phyloP scores from a whole-genome alignment of 2,329 filamentous ascomycete genomes.

The Neofusicoccum sp. region DNA sequence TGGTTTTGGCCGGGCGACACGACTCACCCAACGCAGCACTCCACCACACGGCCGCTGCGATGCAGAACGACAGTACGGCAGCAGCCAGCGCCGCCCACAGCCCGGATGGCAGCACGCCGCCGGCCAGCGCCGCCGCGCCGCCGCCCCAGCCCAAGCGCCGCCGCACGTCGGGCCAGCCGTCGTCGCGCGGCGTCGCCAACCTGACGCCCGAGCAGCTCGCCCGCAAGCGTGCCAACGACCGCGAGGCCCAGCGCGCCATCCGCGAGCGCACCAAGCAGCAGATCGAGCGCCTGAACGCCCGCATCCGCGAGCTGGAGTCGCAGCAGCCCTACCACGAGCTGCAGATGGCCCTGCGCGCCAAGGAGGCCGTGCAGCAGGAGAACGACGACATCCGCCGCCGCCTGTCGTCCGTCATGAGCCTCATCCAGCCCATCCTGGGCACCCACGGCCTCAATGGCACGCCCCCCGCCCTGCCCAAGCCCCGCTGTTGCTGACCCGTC shows the following conservation, averaged over 20 bases:
- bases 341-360: conserved; percentile 70
- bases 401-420: conserved; percentile 63
- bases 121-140: background rate
- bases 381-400: conserved; percentile 74
- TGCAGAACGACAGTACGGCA: too few species aligned
- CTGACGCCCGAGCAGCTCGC: conserved; percentile 85
- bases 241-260: conserved; percentile 82
- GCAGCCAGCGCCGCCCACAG: conserved; percentile 8
- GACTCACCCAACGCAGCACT: too few species aligned
- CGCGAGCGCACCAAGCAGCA: conserved; percentile 77
- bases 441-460: conserved; percentile 44
- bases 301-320: conserved; percentile 72
- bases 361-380: conserved; percentile 74
- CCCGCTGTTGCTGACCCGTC: background rate
- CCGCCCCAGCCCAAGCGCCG: conserved; percentile 30
- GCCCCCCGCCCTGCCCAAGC: conserved; percentile 6
- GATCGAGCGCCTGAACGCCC: conserved; percentile 70
- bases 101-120: background rate
- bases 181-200: conserved; percentile 75
- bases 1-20: too few species aligned
- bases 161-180: conserved; percentile 35
- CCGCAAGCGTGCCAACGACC: conserved; percentile 87
- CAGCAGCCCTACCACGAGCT: conserved; percentile 83
- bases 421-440: conserved; percentile 60
- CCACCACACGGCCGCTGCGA: too few species aligned